These are phyloP conservation scores for Kazachstania taianensis DNA, from an alignment of 805 yeast species.

Conservation along the genomic window DNA sequence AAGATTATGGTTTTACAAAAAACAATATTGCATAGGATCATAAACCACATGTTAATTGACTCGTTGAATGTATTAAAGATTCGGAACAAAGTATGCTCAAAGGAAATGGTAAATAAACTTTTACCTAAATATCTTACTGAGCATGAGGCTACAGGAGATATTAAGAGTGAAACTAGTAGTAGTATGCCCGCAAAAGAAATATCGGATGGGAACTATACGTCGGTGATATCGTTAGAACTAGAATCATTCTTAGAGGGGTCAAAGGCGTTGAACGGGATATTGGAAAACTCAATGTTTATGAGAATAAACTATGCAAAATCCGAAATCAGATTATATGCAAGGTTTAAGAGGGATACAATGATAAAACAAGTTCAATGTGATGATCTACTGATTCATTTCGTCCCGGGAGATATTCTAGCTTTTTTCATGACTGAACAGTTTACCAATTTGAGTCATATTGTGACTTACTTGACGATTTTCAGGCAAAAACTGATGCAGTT, in stretches of 20 bases:
- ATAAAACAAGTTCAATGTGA: slow-evolving; percentile 24
- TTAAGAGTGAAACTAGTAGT: not conserved
- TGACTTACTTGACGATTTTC: slow-evolving; percentile 20
- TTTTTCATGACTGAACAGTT: slow-evolving; percentile 23
- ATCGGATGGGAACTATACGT: slow-evolving; percentile 9
- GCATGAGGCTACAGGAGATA: too few relatives aligned
- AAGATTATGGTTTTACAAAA: slow-evolving; percentile 24
- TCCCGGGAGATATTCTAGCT: slow-evolving; percentile 19
- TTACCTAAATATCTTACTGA: slow-evolving; percentile 20
- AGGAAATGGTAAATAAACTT: slow-evolving; percentile 6
- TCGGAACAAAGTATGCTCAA: slow-evolving; percentile 20
- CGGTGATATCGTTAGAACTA: slow-evolving; percentile 22
- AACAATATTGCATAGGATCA: slow-evolving; percentile 25
- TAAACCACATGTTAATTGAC: slow-evolving; percentile 30
- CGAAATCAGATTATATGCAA: slow-evolving; percentile 24
- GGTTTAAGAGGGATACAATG: slow-evolving; percentile 24
- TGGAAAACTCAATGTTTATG: slow-evolving; percentile 27
- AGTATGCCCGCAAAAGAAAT: not conserved
- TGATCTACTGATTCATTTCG: slow-evolving; percentile 22
- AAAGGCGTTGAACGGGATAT: slow-evolving; percentile 18
- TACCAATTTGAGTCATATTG: slow-evolving; percentile 19
- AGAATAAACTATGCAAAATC: slow-evolving; percentile 24
- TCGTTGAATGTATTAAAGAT: slow-evolving; percentile 27
- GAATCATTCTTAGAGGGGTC: slow-evolving; percentile 26
- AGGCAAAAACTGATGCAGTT: slow-evolving; percentile 27